A percentile compares a stretch with the other conserved stretches of the same genome.
These are phyloP conservation scores for Xylariales sp. DNA, from an alignment of 2,329 filamentous ascomycete species.

Conservation along the genomic window DNA sequence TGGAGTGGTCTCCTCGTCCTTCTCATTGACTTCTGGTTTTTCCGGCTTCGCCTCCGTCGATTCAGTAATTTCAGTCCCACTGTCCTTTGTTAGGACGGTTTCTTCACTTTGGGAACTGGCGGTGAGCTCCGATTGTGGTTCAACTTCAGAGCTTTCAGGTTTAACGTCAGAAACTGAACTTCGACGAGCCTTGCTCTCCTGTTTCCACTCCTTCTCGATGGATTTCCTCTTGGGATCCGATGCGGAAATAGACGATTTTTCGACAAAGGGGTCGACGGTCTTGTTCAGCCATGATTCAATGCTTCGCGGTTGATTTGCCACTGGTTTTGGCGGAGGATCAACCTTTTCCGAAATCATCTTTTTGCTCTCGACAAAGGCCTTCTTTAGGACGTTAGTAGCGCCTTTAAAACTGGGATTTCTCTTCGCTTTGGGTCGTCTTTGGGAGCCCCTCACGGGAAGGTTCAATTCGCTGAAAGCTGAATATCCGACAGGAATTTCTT, in stretches of 20 bases:
- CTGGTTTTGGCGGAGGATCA: slow-evolving; percentile 46
- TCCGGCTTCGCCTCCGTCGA: slow-evolving; percentile 6
- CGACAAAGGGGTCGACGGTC: slow-evolving; percentile 60
- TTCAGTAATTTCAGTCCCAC: neutral
- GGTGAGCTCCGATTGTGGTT: slow-evolving; percentile 1
- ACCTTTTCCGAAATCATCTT: slow-evolving; percentile 60
- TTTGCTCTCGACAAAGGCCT: slow-evolving; percentile 59
- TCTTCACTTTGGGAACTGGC: slow-evolving; percentile 9
- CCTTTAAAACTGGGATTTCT: slow-evolving; percentile 54
- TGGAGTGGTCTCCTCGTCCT: slow-evolving; percentile 27
- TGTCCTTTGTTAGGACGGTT: slow-evolving; percentile 4
- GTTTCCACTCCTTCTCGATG: slow-evolving; percentile 29
- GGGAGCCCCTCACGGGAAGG: slow-evolving; percentile 41
- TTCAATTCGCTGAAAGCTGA: slow-evolving; percentile 65
- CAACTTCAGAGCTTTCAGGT: slow-evolving; percentile 14
- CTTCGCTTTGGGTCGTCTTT: slow-evolving; percentile 41
- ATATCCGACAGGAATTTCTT: slow-evolving; percentile 59
- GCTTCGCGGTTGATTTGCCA: slow-evolving; percentile 54
- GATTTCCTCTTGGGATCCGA: slow-evolving; percentile 25
- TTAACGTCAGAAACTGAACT: slow-evolving; percentile 13
- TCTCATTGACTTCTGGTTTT: slow-evolving; percentile 15
- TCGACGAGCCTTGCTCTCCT: slow-evolving; percentile 23
- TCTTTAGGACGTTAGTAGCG: slow-evolving; percentile 60
- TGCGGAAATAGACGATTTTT: slow-evolving; percentile 21
- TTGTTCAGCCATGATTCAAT: slow-evolving; percentile 63